Evolutionary conservation across 2,329 filamentous ascomycete species (phyloP), one percentile per base, ranked within the genome.

Genomic region (Sarocladium kiliense): DNA sequence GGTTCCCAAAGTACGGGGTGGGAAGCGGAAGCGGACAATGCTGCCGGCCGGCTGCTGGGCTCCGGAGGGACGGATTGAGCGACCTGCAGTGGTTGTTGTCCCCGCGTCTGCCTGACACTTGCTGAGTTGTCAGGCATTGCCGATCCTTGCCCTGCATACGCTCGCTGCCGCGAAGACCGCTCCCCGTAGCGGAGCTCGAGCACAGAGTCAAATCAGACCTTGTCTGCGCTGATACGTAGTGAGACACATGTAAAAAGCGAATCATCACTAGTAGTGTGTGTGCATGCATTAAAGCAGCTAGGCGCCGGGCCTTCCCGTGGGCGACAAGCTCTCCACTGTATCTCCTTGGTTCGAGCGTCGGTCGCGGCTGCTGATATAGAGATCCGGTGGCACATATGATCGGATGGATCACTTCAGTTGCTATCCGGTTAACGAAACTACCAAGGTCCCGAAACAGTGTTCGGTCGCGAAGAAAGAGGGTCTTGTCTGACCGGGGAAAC

Each of bases 11-110:
- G 4, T 30, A 23, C 23, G 23, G 25, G 44, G 7, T 47, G 11
- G 18, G 23, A 30, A 47, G 25, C 44, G 44, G 44, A 30, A 47
- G 25, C 25, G n/a, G 44, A 16, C 25, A 27, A 27, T n/a, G 25
- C 14, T 27, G 7, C 44, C 44, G 44, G 44, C 44, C 44, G 44
- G 44, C 14, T 18, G n/a, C n/a, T n/a, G 27, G 7, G 47, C 30
- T 51, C 47, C 47, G 27, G 19, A 36, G 47, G 30, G 23, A 51
- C 47, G 30, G 47, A 34, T 51, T 36, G 27, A 51, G 47, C 47
- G 47, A 51, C 27, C 9, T 51, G 47, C 47, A 51, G 26, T 9
- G 12, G 18, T 21, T 51, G 18, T 9, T n/a, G 47, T 51, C 27
- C 9, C 30, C 27, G 26, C 3, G 21, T 36, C 47, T 26, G 7